A percentile compares a stretch with the other conserved stretches of the same genome.
phyloP scores from a whole-genome alignment of 1,284 basidiomycete genomes.

The Rhodotorula sp. region DNA sequence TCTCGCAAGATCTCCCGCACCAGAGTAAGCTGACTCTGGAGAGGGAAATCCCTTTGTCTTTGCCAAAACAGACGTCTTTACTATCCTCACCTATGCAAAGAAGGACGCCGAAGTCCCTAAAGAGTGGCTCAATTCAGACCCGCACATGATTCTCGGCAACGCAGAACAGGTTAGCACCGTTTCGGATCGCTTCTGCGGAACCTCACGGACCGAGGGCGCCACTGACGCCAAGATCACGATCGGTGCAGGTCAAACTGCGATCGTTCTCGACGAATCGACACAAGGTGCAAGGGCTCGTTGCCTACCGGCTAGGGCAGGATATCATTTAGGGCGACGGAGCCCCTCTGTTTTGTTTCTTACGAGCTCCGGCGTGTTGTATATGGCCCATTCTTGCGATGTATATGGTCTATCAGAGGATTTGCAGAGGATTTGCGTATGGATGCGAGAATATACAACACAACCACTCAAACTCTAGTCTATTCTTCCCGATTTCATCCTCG shows the following conservation, averaged over 20 bases:
- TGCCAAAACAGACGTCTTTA: constrained; percentile 60
- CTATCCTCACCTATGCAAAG: constrained; percentile 85
- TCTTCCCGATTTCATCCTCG: constrained; percentile 4
- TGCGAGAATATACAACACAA: neutral
- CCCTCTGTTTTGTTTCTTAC: neutral
- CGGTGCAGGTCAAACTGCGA: constrained; percentile 50
- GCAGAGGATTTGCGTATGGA: neutral
- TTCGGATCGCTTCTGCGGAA: constrained; percentile 20
- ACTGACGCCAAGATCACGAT: too few relatives aligned
- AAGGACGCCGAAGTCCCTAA: constrained; percentile 82
- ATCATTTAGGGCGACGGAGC: constrained; percentile 13
- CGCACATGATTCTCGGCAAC: constrained; percentile 90
- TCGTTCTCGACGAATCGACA: constrained; percentile 52
- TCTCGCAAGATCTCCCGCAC: neutral
- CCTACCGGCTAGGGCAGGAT: constrained; percentile 50
- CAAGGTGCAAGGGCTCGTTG: constrained; percentile 51
- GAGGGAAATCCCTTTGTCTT: too few relatives aligned
- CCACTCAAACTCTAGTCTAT: neutral
- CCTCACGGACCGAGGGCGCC: too few relatives aligned
- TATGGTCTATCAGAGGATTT: too few relatives aligned
- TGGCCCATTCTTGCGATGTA: neutral
- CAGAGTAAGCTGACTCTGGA: neutral
- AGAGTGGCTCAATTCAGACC: constrained; percentile 93
- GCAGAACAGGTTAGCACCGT: constrained; percentile 79
- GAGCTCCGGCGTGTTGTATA: constrained; percentile 1